Evolutionary conservation across 768 basidiomycete species (phyloP).

Genomic region (Amanita fuliginea): DNA sequence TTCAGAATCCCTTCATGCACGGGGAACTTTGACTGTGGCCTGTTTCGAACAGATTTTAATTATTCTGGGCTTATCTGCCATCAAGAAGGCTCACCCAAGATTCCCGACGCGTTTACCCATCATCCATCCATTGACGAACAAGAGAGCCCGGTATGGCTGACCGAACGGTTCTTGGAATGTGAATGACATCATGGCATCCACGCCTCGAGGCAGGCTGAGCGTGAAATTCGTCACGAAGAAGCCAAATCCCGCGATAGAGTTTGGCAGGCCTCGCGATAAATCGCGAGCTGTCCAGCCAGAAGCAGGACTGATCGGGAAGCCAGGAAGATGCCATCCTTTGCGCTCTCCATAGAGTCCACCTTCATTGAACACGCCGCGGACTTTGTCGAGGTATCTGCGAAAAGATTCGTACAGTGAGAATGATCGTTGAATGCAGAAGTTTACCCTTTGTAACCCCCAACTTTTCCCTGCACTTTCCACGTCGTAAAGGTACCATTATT

Average conservation of each 20-base stretch:
- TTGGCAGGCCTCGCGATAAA: conserved; percentile 47
- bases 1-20: conserved; percentile 75
- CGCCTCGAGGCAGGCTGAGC: conserved; percentile 41
- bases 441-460: conserved; percentile 59
- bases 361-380: conserved; percentile 57
- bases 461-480: conserved; percentile 71
- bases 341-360: conserved; percentile 67
- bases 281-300: conserved; percentile 48
- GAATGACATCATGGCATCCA: conserved; percentile 67
- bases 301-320: conserved; percentile 35
- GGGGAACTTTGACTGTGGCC: conserved; percentile 74
- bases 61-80: neutral
- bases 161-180: conserved; percentile 48
- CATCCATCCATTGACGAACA: conserved; percentile 87
- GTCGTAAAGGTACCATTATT: conserved; percentile 43
- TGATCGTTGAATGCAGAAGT: conserved; percentile 13
- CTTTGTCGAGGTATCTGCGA: conserved; percentile 64
- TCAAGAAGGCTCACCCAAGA: conserved; percentile 37
- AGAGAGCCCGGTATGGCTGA: conserved; percentile 58
- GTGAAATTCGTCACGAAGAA: conserved; percentile 74
- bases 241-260: conserved; percentile 54
- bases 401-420: neutral
- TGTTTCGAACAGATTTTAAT: conserved; percentile 13
- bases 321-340: conserved; percentile 65
- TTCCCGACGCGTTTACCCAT: conserved; percentile 74